These are phyloP conservation scores for Poterioochromonas sp. DNA, from an alignment of 352 stramenopile species.

Conservation along the genomic window DNA sequence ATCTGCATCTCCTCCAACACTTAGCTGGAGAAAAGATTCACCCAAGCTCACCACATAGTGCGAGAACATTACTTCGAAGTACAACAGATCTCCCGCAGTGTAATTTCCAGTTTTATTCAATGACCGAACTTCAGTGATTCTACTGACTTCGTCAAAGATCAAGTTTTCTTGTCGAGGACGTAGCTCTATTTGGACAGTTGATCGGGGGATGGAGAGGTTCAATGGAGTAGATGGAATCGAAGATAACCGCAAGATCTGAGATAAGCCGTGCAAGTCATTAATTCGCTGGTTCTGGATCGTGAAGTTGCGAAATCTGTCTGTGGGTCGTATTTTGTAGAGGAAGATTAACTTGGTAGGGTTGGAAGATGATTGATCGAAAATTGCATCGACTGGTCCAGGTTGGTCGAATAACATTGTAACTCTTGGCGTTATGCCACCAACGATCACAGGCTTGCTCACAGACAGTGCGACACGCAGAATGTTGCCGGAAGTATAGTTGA, in stretches of 20 bases:
- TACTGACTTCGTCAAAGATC: neutral
- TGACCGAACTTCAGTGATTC: neutral
- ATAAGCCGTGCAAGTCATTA: neutral
- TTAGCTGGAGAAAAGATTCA: neutral
- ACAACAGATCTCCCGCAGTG: neutral
- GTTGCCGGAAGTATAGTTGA: neutral
- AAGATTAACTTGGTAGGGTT: neutral
- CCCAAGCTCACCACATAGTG: neutral
- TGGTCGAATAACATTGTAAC: neutral
- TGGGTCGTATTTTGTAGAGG: neutral
- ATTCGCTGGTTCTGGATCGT: neutral
- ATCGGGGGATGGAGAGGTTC: neutral
- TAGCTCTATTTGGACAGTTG: neutral
- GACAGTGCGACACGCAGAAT: neutral
- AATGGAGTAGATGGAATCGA: neutral
- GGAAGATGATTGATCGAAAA: neutral
- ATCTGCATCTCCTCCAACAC: neutral
- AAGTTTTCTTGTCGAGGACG: neutral
- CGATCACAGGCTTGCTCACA: constrained; percentile 17
- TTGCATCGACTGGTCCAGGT: neutral
- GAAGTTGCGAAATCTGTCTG: neutral
- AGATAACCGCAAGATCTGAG: neutral
- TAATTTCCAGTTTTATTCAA: neutral
- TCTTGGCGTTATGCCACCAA: neutral
- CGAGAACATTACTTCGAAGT: neutral